Evolutionary conservation across 805 yeast species (phyloP), one percentile per base, ranked within the genome.

Genomic region (Zygosaccharomyces gambellarensis): DNA sequence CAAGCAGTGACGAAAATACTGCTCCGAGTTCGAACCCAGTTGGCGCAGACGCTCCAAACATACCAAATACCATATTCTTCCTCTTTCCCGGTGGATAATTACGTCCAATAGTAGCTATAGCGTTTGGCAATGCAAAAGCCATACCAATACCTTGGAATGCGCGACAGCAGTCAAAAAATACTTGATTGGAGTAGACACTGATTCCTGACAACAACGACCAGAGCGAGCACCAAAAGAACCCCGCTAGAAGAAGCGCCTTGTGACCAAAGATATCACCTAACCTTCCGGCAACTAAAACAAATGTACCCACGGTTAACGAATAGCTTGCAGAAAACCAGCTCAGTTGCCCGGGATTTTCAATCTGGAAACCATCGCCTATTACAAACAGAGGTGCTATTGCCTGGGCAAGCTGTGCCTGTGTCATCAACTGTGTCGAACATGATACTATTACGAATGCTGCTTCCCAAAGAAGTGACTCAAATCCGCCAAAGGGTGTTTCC

Each of bases 191-290:
- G 46, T 58, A 62, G 12, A 54, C 56, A 47, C 63, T 57, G 32
- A 85, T 62, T 0, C 90, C 92, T 1, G 81, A 74, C n/a, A 86
- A 62, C 43, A 85, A 53, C 1, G 82, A 71, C 85, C 89, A 82
- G 0, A 83, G 30, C 0, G 75, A 55, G 4, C 75, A 65, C 85
- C 87, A 80, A 9, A 65, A 43, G 65, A 80, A 81, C 0, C 92
- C 89, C 5, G 71, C 52, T 0, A 79, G 45, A 50, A 83, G 73
- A 25, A 81, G 65, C 31, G 59, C 65, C 50, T 79, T 81, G 48
- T 82, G 73, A 0, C 92, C 92, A 55, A 75, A 77, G 7, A 83
- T 65, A 60, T 86, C 94, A 19, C 94, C 94, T 36, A 84, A 62
- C 45, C 82, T 73, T 10, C 94, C 92, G 11, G 85, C 77, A 8